Base-by-base conservation (phyloP, 495 filamentous ascomycete species). In the Penicillium parvum region DNA sequence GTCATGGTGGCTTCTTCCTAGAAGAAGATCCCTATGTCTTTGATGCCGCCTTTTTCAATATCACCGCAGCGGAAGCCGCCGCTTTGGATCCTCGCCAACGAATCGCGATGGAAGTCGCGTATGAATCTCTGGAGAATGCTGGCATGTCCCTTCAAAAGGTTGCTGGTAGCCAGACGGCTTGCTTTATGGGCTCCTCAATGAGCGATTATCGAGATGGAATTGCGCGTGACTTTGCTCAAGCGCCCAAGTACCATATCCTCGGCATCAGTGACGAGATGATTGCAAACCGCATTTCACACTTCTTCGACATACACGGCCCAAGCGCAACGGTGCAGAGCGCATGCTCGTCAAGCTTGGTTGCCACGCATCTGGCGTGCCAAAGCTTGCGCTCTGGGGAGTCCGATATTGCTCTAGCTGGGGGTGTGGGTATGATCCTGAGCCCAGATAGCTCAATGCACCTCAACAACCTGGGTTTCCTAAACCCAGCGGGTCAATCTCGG, bases 11-110 rank as follows among this genome's bases (percentile, higher is more conserved):
- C 15, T 56, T 69, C 41, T 72, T 73, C 19, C 22, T 73, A 0
- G 17, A 59, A 1, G 50, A 66, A n/a, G 64, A 73, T 19, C 27
- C 57, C 12, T 40, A 43, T 0, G 32, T 30, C 10, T 75, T 75
- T 32, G 68, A 74, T n/a, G 55, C 67, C 12, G 26, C 41, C 0
- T 81, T 81, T 49, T 81, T 81, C 53, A 69, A 65, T 39, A 69
- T 80, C 18, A 66, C 74, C 10, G 58, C 66, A n/a, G 51, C 63
- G 40, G 68, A 81, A 54, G 63, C 75, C 44, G 43, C 30, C 16
- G 25, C 42, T 11, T 66, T 69, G 52, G 65, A 69, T 40, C 65
- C 66, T 5, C 40, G 35, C 17, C 40, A 43, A 22, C 30, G 40
- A 1, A 43, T 35, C 10, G 30, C 23, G 12, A 63, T 82, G 2